Evolutionary conservation across 2,329 filamentous ascomycete species (phyloP).

Genomic region (Celoporthe dispersa): DNA sequence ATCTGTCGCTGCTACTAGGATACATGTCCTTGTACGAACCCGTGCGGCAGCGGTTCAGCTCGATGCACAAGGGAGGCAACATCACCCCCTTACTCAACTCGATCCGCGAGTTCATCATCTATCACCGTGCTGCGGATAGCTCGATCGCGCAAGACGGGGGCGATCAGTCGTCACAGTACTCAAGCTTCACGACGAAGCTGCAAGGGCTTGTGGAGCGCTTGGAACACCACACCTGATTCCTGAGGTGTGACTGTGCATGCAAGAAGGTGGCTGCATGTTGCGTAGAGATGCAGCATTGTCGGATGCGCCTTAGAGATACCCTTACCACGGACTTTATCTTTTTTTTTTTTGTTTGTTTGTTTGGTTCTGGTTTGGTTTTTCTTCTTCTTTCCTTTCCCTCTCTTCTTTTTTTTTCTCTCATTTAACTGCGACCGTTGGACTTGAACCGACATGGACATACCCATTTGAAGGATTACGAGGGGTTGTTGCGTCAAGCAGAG

Average conservation of each 20-base stretch:
- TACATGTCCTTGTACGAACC: conserved; percentile 69
- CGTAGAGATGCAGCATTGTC: conserved; percentile 3
- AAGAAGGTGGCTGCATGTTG: not conserved
- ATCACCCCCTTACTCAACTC: conserved; percentile 53
- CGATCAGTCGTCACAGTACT: conserved; percentile 37
- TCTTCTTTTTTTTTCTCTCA: not conserved
- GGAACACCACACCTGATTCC: conserved; percentile 33
- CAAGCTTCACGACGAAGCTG: conserved; percentile 44
- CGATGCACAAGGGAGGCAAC: conserved; percentile 48
- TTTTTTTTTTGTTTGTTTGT: not conserved
- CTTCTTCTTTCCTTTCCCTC: not conserved
- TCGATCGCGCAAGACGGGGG: conserved; percentile 38
- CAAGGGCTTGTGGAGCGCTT: conserved; percentile 46
- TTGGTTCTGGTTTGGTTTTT: not conserved
- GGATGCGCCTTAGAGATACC: conserved; percentile 16
- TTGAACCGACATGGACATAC: conserved; percentile 20
- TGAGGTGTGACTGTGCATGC: not conserved
- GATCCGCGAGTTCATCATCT: conserved; percentile 58
- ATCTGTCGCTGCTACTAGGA: conserved; percentile 81
- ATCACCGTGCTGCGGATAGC: conserved; percentile 55
- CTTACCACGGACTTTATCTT: not conserved
- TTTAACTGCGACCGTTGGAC: not conserved
- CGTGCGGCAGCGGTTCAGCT: conserved; percentile 48
- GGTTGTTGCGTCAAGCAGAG: not conserved
- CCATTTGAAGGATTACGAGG: conserved; percentile 9